A percentile compares a stretch with the other conserved stretches of the same genome.
Conservation (phyloP, 2,329 filamentous ascomycete species). For the Grosmannia serpens region DNA sequence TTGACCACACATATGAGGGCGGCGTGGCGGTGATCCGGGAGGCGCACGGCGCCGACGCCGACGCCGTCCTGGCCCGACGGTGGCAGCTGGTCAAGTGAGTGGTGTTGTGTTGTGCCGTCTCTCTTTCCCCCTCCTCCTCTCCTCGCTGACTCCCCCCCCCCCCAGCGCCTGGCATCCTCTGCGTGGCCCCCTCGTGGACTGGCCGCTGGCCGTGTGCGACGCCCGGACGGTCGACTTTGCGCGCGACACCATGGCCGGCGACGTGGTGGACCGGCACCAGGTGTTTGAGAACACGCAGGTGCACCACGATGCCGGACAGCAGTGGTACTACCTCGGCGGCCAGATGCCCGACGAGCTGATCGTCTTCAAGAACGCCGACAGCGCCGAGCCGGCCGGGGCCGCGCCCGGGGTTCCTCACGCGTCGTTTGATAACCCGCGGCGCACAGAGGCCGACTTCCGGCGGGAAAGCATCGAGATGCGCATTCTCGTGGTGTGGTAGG, state of each 20-base stretch:
- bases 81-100: constrained; percentile 11
- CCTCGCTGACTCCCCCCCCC: no score
- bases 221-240: constrained; percentile 12
- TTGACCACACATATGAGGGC: constrained; percentile 18
- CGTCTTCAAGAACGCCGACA: constrained; percentile 13
- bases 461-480: constrained; percentile 11
- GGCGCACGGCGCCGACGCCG: constrained; percentile 19
- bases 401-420: constrained; percentile 10
- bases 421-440: constrained; percentile 8
- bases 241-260: constrained; percentile 13
- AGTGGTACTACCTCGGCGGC: constrained; percentile 13
- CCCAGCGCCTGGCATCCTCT: constrained; percentile 14
- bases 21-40: constrained; percentile 46
- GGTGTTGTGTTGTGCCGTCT: not conserved
- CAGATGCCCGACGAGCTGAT: constrained; percentile 13
- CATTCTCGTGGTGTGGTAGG: constrained; percentile 10
- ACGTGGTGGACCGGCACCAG: constrained; percentile 12
- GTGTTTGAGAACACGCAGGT: constrained; percentile 15
- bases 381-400: constrained; percentile 4
- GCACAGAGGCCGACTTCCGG: constrained; percentile 5
- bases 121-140: not conserved
- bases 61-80: not conserved
- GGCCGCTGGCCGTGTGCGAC: constrained; percentile 14
- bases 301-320: constrained; percentile 10
- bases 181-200: constrained; percentile 12